Evolutionary conservation across 208 protist genomes (phyloP), one percentile per base, ranked within the genome.

Genomic region (Strigomonas oncopelti): DNA sequence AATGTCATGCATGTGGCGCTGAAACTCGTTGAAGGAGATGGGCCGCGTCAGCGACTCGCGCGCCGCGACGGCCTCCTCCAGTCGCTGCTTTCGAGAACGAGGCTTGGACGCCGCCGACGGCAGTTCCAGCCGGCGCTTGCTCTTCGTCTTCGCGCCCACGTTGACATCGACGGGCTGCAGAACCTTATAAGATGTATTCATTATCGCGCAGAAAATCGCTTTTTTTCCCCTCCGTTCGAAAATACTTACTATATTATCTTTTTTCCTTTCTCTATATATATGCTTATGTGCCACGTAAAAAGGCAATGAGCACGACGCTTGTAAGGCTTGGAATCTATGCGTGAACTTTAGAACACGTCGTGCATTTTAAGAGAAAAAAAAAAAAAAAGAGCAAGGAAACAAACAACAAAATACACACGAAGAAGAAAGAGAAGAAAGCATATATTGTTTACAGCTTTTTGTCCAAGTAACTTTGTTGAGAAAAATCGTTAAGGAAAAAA

Each of bases 21-120:
- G 70, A 14, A 71, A 32, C n/a, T 73, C 67, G 29, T 29, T 13
- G 38, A 79, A 70, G 28, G 62, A 53, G 20, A 75, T 42, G 34
- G 34, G 34, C 7, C 34, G 45, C 18, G 24, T 68, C 4, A 72
- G n/a, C n/a, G 20, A 7, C 28, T 27, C 22, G 2, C 16, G 27
- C 2, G 8, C 45, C 20, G 14, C 31, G 24, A 62, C 22, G 2
- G 24, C 31, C 36, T 48, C 5, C 36, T 22, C 3, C 31, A 46
- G 1, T 5, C 32, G 32, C 31, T 62, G 58, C 32, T 62, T 42
- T 4, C 58, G 58, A 20, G 58, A 45, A 3, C 8, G 18, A 5
- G 58, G 58, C 36, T 46, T 62, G 9, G 20, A 20, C n/a, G 25
- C 25, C 9, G 58, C 31, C 4, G 16, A 28, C 2, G 36, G 32